These are phyloP conservation scores for Fusarium graminum DNA, from an alignment of 2,329 filamentous ascomycete species.

Conservation along the genomic window DNA sequence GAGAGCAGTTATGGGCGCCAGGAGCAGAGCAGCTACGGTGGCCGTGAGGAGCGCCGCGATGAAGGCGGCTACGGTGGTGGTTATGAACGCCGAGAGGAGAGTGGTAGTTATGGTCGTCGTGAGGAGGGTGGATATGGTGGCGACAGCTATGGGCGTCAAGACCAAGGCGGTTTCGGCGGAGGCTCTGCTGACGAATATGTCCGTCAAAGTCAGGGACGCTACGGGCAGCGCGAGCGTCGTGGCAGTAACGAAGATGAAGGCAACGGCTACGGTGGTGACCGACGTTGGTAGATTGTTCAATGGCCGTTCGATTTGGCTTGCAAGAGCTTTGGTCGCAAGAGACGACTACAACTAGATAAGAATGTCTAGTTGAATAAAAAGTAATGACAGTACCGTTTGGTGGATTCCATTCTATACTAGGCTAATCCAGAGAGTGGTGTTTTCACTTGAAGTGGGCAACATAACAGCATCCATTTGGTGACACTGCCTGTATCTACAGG, in stretches of 20 bases:
- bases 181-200: constrained; percentile 44
- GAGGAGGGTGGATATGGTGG: constrained; percentile 44
- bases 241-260: constrained; percentile 33
- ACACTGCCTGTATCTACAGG: no score
- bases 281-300: constrained; percentile 42
- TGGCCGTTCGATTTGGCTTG: neutral
- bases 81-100: constrained; percentile 40
- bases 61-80: constrained; percentile 41
- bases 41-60: constrained; percentile 45
- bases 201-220: constrained; percentile 40
- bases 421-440: no score
- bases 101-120: constrained; percentile 39
- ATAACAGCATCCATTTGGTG: no score
- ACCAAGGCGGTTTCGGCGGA: constrained; percentile 49
- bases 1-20: constrained; percentile 46
- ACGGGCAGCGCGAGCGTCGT: constrained; percentile 27
- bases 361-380: constrained; percentile 21
- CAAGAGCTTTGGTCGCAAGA: neutral
- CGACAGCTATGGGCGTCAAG: constrained; percentile 46
- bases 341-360: constrained; percentile 1
- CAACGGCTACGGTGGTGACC: constrained; percentile 44
- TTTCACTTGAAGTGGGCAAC: no score
- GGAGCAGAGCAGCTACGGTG: constrained; percentile 31
- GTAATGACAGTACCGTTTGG: neutral
- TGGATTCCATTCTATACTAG: neutral